phyloP scores from a whole-genome alignment of 169 alveolate species.

The Babesia gibsoni region DNA sequence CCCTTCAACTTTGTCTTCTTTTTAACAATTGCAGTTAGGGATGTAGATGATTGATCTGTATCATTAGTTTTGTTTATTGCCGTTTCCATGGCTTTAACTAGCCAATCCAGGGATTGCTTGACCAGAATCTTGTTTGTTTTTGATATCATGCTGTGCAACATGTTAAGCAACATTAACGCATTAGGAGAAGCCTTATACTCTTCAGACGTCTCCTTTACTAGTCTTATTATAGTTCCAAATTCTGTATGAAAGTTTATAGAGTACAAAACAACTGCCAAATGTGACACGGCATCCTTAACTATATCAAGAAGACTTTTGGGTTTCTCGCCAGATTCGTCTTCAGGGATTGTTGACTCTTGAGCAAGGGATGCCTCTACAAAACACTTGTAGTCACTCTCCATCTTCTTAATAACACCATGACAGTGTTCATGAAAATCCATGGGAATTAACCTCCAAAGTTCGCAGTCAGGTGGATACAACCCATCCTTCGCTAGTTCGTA shows the following conservation, averaged over 20 bases:
- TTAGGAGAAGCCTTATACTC: conserved; percentile 36
- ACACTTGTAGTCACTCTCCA: neutral
- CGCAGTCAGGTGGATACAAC: conserved; percentile 5
- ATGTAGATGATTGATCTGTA: neutral
- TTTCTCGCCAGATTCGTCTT: neutral
- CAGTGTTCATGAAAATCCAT: neutral
- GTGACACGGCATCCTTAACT: conserved; percentile 28
- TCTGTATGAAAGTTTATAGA: conserved; percentile 21
- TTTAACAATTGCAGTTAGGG: conserved; percentile 46
- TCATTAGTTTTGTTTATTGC: neutral
- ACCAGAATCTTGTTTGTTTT: conserved; percentile 39
- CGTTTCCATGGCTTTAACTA: conserved; percentile 17
- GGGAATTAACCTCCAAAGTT: neutral
- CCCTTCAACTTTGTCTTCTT: neutral
- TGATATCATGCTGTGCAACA: conserved; percentile 16
- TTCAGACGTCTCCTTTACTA: conserved; percentile 5
- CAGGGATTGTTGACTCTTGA: neutral
- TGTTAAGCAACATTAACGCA: conserved; percentile 19
- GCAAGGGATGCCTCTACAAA: conserved; percentile 7
- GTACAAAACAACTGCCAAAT: conserved; percentile 29
- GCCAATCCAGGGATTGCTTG: conserved; percentile 31
- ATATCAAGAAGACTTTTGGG: conserved; percentile 26
- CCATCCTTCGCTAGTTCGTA: neutral
- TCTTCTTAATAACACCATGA: neutral
- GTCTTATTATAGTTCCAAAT: conserved; percentile 1